Evolutionary conservation across 305 asterid species (phyloP), one percentile per base, ranked within the genome.

Genomic region (Withania somnifera): DNA sequence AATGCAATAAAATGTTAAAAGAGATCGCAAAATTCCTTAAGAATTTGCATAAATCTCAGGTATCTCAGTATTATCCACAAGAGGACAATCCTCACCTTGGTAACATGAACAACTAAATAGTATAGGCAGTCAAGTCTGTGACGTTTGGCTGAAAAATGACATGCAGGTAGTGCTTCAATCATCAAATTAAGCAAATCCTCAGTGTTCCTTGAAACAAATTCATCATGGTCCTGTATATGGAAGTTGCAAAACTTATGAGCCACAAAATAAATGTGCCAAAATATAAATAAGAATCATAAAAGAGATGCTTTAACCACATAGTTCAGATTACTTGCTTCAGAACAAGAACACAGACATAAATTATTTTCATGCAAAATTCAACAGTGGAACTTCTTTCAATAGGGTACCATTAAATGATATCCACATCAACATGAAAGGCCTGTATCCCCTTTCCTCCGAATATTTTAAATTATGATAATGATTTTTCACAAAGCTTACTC

Each of bases 121-220:
- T 92, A 94, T 76, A 96, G 86, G 84, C 97, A 96, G 86, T 96
- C 95, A 82, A 96, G 97, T 78, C 99, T 91, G 88, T 91, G 90
- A 80, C 93, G 97, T 84, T 93, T 96, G 84, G 99, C 99, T 75
- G 98, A 93, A 87, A 93, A 91, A 89, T 93, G 99, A 85, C 94
- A 93, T 19, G 88, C 89, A 47, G 98, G 98, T 86, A 94, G 90
- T 82, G 87, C 93, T 85, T 92, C 92, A 89, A 94, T 87, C 99
- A 96, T 96, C 90, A 92, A 84, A 85, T 80, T 75, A 66, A 87
- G 93, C 88, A 94, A 81, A 83, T 87, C 92, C 56, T 92, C 93
- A 11, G 92, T 93, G 82, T 85, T 91, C 71, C 93, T 89, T 80
- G 92, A 88, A 82, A 91, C 86, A 82, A 90, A 92, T 82, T 91